Evolutionary conservation across 1,284 basidiomycete genomes (phyloP).

Genomic region (Cystobasidium sp.): DNA sequence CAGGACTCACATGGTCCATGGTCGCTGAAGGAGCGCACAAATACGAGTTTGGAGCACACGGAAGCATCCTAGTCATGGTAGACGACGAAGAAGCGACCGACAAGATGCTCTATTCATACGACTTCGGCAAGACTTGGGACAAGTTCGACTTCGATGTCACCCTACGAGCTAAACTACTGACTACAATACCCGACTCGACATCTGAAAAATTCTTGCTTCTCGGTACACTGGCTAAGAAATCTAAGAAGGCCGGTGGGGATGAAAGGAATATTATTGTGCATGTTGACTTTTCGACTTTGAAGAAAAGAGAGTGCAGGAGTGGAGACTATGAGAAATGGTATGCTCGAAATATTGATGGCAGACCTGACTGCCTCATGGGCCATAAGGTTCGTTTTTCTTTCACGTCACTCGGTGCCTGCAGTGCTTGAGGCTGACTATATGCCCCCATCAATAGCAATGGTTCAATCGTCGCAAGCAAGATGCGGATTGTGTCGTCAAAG

Average conservation of each 20-base stretch:
- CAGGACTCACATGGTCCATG: slow-evolving; percentile 84
- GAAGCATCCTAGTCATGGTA: slow-evolving; percentile 80
- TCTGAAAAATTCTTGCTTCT: slow-evolving; percentile 89
- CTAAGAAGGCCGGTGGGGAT: slow-evolving; percentile 58
- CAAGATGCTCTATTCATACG: slow-evolving; percentile 76
- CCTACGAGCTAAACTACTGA: slow-evolving; percentile 74
- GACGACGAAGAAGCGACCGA: slow-evolving; percentile 85
- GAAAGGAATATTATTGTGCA: slow-evolving; percentile 75
- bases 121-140: slow-evolving; percentile 82
- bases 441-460: slow-evolving; percentile 71
- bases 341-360: slow-evolving; percentile 63
- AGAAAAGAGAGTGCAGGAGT: slow-evolving; percentile 71
- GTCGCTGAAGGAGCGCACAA: slow-evolving; percentile 77
- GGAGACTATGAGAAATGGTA: slow-evolving; percentile 88
- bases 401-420: slow-evolving; percentile 13
- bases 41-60: slow-evolving; percentile 92
- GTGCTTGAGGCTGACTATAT: neutral
- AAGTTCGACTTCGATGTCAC: slow-evolving; percentile 71
- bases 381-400: slow-evolving; percentile 68
- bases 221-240: slow-evolving; percentile 69
- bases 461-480: slow-evolving; percentile 82
- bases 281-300: slow-evolving; percentile 80
- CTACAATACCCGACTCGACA: slow-evolving; percentile 87
- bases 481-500: slow-evolving; percentile 86
- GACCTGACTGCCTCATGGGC: slow-evolving; percentile 85